These are phyloP conservation scores for Cinnamomum micranthum DNA, from an alignment of 164 flowering plant genomes.

Conservation along the genomic window DNA sequence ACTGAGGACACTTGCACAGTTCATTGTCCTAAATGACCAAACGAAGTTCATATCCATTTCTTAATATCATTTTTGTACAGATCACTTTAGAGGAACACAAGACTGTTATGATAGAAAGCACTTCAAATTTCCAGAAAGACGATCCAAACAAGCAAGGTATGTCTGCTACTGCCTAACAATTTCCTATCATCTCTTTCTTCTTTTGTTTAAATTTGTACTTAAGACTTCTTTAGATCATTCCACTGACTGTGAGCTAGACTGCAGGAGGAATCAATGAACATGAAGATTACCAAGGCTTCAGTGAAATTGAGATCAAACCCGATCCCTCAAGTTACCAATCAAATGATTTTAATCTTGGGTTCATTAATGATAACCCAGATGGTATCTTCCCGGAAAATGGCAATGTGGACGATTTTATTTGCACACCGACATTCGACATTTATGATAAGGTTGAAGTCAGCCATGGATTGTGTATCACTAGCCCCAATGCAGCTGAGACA, in stretches of 20 bases:
- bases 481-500: constrained; percentile 54
- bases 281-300: constrained; percentile 8
- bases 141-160: constrained; percentile 36
- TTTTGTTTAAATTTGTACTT: neutral
- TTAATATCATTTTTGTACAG: constrained; percentile 21
- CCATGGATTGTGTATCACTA: constrained; percentile 65
- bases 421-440: constrained; percentile 42
- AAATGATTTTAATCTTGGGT: constrained; percentile 39
- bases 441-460: constrained; percentile 61
- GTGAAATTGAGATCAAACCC: constrained; percentile 19
- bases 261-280: constrained; percentile 32
- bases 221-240: neutral
- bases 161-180: neutral
- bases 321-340: neutral
- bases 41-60: no score
- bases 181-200: neutral
- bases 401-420: constrained; percentile 28
- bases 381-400: constrained; percentile 31
- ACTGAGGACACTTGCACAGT: no score
- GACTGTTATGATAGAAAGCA: constrained; percentile 48
- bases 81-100: constrained; percentile 37
- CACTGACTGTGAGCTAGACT: constrained; percentile 9
- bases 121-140: constrained; percentile 38
- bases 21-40: no score
- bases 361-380: constrained; percentile 38